Percentiles rank a stretch among this genome's conserved stretches.
These are phyloP conservation scores for Pythium coloratum DNA, from an alignment of 352 stramenopile genomes.

Conservation along the genomic window DNA sequence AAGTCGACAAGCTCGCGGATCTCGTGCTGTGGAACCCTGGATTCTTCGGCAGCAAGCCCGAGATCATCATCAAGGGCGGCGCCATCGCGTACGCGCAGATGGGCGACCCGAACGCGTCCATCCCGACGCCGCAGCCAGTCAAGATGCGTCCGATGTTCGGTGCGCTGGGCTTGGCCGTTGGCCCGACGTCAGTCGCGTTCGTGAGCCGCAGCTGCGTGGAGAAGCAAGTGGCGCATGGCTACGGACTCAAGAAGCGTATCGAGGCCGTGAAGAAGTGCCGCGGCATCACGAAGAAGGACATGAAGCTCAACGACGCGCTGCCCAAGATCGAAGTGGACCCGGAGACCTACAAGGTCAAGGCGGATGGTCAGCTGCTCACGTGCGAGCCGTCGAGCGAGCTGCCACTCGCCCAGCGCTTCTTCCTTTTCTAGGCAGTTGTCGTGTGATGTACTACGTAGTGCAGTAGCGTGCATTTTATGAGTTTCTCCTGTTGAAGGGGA, in stretches of 20 bases:
- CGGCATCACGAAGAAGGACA: constrained; percentile 93
- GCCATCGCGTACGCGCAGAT: constrained; percentile 95
- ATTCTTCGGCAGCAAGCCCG: constrained; percentile 95
- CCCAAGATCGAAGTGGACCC: constrained; percentile 94
- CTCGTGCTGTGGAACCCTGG: constrained; percentile 94
- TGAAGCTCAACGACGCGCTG: constrained; percentile 95
- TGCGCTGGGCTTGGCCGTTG: constrained; percentile 59
- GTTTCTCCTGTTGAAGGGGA: too few species aligned
- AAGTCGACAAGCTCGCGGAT: constrained; percentile 93
- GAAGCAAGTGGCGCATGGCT: constrained; percentile 60
- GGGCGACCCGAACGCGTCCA: constrained; percentile 96
- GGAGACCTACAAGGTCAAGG: constrained; percentile 95
- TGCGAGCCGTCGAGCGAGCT: constrained; percentile 85
- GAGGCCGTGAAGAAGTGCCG: constrained; percentile 83
- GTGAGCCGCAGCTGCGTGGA: constrained; percentile 85
- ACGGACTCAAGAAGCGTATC: constrained; percentile 88
- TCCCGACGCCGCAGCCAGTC: constrained; percentile 95
- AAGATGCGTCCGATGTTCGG: constrained; percentile 96
- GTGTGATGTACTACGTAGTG: background rate
- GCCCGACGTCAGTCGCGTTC: constrained; percentile 85
- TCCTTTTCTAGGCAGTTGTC: constrained; percentile 88
- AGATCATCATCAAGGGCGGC: constrained; percentile 97
- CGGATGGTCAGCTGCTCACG: constrained; percentile 86
- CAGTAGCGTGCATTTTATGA: background rate
- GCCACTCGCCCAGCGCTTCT: constrained; percentile 92